Evolutionary conservation across 805 yeast species (phyloP), one percentile per base, ranked within the genome.

Genomic region (Kodamaea kaohsiungensis): DNA sequence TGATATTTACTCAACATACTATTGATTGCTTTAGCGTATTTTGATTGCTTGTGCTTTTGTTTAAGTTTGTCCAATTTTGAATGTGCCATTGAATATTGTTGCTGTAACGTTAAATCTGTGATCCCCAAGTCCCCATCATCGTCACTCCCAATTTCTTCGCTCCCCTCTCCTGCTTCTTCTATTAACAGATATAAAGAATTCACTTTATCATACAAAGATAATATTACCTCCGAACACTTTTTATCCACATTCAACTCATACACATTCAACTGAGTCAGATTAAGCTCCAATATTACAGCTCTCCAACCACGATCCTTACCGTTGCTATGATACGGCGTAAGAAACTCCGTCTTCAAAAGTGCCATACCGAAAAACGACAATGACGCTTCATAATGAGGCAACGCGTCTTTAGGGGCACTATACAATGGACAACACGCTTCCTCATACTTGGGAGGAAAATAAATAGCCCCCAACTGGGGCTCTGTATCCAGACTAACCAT

Each of bases 251-350:
- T 56, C 16, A 76, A 56, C 39, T 62, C 63, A 55, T 71, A 68
- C 5, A 76, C 49, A 33, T 66, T 66, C 33, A 76, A 63, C 55
- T 75, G 78, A 16, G 76, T 76, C 40, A 75, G 68, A 57, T 73
- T 74, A 37, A 76, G 58, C 56, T 75, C 78, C 19, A 73, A 61
- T 19, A 73, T 57, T 16, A 76, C 76, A 1, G 77, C 76, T 52
- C 65, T 68, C 72, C 77, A 70, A 7, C 59, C 51, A 33, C 72
- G 53, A 17, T 61, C 53, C 7, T 64, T 60, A 49, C 56, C 61
- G 52, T 64, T 67, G 56, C 57, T 51, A 51, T 67, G 71, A 61
- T 68, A 76, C 0, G 80, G 80, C 1, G 77, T 69, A 5, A 56
- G 55, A 50, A 73, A 71, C 60, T 76, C 80, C 15, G 68, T 65